Conservation (phyloP, 1,139 yeast species). For the Saccharomyces uvarum region DNA sequence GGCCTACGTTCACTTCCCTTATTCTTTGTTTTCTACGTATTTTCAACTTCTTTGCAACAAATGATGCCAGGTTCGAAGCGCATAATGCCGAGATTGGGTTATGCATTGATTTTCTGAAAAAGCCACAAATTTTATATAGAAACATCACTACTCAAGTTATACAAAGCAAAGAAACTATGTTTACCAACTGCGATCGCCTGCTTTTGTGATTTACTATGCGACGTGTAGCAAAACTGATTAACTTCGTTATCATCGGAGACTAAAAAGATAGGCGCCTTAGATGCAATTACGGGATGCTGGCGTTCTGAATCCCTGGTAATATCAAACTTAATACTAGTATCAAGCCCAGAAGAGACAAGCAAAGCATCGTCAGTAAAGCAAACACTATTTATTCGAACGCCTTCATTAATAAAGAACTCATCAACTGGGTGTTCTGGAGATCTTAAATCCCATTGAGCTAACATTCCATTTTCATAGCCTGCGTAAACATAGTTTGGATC, state of each 20-base stretch:
- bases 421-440: constrained; percentile 13
- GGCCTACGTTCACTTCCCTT: not conserved
- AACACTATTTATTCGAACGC: constrained; percentile 12
- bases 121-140: not conserved
- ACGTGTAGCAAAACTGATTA: constrained; percentile 11
- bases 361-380: constrained; percentile 6
- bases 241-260: constrained; percentile 18
- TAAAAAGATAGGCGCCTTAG: constrained; percentile 14
- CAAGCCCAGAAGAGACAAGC: constrained; percentile 21
- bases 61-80: not conserved
- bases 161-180: constrained; percentile 16
- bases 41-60: not conserved
- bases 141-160: not conserved
- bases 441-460: constrained; percentile 38
- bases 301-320: constrained; percentile 1
- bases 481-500: constrained; percentile 28
- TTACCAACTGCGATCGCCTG: constrained; percentile 18
- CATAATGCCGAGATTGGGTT: not conserved
- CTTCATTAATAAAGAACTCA: constrained; percentile 13
- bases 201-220: constrained; percentile 4
- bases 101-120: not conserved
- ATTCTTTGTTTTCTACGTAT: not conserved
- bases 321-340: constrained; percentile 15
- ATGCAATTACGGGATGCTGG: constrained; percentile 1
- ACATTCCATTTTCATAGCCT: constrained; percentile 43